A percentile compares a stretch with the other conserved stretches of the same genome.
These are phyloP conservation scores for Fagopyrum homotropicum DNA, from an alignment of 148 eudicot species.

Conservation along the genomic window DNA sequence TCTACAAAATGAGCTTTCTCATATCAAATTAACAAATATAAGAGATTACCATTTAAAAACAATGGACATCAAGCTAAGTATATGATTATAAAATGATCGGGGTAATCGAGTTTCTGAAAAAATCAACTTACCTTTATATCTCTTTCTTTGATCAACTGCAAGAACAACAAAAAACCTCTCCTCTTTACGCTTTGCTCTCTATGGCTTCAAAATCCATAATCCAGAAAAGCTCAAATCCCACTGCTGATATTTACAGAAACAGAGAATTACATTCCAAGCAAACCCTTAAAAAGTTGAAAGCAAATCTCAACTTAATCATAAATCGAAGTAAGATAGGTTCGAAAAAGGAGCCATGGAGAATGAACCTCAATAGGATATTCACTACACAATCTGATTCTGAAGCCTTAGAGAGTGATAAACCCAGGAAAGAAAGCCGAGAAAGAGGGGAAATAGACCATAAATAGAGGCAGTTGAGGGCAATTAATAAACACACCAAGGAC, in stretches of 20 bases:
- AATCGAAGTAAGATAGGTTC: not conserved
- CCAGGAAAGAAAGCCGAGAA: not conserved
- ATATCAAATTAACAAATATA: not conserved
- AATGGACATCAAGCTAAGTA: not conserved
- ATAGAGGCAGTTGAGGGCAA: constrained; percentile 3
- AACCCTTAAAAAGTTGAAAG: not conserved
- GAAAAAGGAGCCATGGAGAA: not conserved
- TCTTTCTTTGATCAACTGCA: not conserved
- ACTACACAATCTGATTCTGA: not conserved
- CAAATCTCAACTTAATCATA: not conserved
- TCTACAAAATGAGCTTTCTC: not conserved
- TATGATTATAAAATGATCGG: not conserved
- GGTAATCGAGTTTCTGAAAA: not conserved
- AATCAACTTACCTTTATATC: not conserved
- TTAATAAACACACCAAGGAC: not conserved
- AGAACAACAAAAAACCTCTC: not conserved
- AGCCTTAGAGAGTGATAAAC: not conserved
- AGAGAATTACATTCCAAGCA: not conserved
- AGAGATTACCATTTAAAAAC: not conserved
- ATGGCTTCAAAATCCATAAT: not conserved
- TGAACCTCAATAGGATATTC: not conserved
- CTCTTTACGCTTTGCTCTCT: not conserved
- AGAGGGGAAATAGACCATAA: not conserved
- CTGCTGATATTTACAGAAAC: not conserved
- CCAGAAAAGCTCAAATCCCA: not conserved